Percentiles rank a stretch among this genome's conserved stretches.
phyloP scores from a whole-genome alignment of 345 rosid species.

The Populus tremula region DNA sequence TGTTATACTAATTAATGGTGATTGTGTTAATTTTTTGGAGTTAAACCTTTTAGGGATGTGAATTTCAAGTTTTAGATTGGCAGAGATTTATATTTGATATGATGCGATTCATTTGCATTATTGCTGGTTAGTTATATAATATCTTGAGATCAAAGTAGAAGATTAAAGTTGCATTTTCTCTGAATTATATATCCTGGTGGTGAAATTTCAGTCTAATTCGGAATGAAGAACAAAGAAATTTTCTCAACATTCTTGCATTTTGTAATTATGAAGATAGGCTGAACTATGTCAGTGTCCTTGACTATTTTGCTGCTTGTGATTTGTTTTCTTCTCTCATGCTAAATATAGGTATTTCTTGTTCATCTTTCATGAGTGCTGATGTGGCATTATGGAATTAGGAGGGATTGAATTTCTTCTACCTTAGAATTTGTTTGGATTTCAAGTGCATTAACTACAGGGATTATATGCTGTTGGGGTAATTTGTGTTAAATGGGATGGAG shows the following conservation, averaged over 20 bases:
- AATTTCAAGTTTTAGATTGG: background rate
- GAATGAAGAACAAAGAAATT: background rate
- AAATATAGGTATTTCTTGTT: background rate
- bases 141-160: background rate
- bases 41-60: background rate
- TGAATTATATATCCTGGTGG: background rate
- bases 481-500: background rate
- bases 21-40: background rate
- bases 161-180: background rate
- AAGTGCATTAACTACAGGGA: background rate
- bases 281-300: background rate
- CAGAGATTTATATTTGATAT: background rate
- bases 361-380: background rate
- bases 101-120: background rate
- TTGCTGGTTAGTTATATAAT: background rate
- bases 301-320: background rate
- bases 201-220: background rate
- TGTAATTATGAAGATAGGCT: background rate
- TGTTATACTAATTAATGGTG: background rate
- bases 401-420: background rate
- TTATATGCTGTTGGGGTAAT: background rate
- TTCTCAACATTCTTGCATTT: background rate
- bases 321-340: background rate
- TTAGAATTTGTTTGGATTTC: background rate
- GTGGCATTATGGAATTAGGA: background rate